Base-by-base conservation (phyloP, 257 asterid genomes). In the Primulina eburnea region DNA sequence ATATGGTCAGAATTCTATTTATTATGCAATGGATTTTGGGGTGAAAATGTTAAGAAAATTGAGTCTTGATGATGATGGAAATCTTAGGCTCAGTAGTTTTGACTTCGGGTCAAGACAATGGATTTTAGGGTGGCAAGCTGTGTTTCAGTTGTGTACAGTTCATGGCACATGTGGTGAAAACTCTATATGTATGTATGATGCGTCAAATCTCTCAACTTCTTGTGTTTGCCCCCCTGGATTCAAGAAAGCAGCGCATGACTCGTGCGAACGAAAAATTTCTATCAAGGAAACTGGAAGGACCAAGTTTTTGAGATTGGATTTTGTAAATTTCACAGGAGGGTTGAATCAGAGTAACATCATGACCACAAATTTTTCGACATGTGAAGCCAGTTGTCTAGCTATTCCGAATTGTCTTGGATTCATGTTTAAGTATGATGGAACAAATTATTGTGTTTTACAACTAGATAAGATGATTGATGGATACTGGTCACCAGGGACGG, bases 201-300 rank as follows among this genome's bases (percentile, higher is more conserved):
- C 74, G 7, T 80, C 77, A 24, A 81, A 71, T 60, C 59, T 73
- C 59, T 76, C 84, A 21, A 83, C 95, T 58, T 79, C 87, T 4
- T 91, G 97, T 34, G 74, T 82, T 2, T 91, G 96, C 78, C 96
- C 96, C 60, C 96, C 97, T 11, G 97, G 96, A 71, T 91, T 81
- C 62, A 63, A 11, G 58, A 71, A 56, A 61, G 64, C 52, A 29
- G 35, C 21, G 11, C 72, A 55, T 52, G 70, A 73, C 55, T 72
- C 87, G 6, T 91, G 97, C 35, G 76, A 64, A 68, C 71, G 83
- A 76, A 86, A 80, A 60, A 70, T 37, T 7, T 79, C 75, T 5
- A 56, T 87, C 5, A 65, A n/a, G 71, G 75, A 75, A 35, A 67
- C 52, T 38, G 68, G 37, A 35, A 79, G 64, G 6, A 87, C 73